These are phyloP conservation scores for Boletus coccyginus DNA, from an alignment of 768 basidiomycete genomes.

Conservation along the genomic window DNA sequence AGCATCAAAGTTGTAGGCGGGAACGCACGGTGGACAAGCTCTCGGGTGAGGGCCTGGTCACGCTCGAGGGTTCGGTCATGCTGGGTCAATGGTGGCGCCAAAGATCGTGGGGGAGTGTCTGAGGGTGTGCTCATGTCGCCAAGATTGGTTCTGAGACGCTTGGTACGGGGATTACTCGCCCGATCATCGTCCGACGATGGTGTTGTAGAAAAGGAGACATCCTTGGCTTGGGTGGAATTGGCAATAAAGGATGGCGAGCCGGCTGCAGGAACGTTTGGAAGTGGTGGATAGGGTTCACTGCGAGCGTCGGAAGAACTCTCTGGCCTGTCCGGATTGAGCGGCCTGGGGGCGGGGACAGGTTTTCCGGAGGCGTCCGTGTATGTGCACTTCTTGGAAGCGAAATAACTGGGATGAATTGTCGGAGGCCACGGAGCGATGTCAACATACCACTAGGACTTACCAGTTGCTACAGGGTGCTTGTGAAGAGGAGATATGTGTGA, in stretches of 20 bases:
- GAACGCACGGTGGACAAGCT: slow-evolving; percentile 68
- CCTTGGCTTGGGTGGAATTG: slow-evolving; percentile 10
- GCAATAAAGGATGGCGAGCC: slow-evolving; percentile 16
- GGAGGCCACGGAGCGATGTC: not conserved
- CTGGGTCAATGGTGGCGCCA: slow-evolving; percentile 34
- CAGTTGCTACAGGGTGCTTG: slow-evolving; percentile 81
- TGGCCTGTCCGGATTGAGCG: slow-evolving; percentile 42
- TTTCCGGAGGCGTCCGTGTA: slow-evolving; percentile 80
- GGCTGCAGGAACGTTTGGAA: slow-evolving; percentile 10
- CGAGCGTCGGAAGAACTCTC: slow-evolving; percentile 28
- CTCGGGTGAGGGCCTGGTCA: slow-evolving; percentile 63
- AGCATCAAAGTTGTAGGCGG: not conserved
- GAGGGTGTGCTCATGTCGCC: slow-evolving; percentile 36
- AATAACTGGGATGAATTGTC: slow-evolving; percentile 49
- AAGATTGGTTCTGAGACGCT: slow-evolving; percentile 48
- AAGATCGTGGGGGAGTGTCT: slow-evolving; percentile 31
- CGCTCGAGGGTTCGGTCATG: slow-evolving; percentile 46
- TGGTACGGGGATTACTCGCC: slow-evolving; percentile 41
- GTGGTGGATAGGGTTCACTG: slow-evolving; percentile 14
- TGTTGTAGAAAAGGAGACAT: slow-evolving; percentile 7
- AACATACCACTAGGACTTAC: slow-evolving; percentile 35
- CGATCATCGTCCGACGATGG: slow-evolving; percentile 41
- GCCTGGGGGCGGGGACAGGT: slow-evolving; percentile 70
- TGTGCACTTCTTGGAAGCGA: slow-evolving; percentile 76
- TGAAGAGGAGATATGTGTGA: slow-evolving; percentile 10